Evolutionary conservation across 1,284 basidiomycete genomes (phyloP).

Genomic region (Omphalotus olearius): DNA sequence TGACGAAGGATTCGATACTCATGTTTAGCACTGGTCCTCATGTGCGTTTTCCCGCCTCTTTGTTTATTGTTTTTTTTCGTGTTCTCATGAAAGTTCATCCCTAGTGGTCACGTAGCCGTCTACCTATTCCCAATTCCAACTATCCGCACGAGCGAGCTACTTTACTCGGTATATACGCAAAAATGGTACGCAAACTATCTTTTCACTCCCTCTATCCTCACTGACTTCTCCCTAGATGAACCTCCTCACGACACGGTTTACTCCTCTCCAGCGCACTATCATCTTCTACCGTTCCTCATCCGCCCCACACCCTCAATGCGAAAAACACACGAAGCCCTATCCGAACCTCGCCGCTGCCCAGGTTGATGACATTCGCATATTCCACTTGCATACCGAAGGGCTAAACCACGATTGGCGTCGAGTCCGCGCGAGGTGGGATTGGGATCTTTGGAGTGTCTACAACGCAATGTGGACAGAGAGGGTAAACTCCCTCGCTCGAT

Average conservation of each 20-base stretch:
- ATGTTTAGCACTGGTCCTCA: conserved; percentile 10
- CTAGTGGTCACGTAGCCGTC: conserved; percentile 7
- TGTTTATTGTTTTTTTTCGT: too few relatives aligned
- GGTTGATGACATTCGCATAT: neutral
- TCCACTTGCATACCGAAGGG: neutral
- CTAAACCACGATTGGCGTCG: neutral
- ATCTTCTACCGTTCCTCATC: conserved; percentile 12
- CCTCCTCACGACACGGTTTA: neutral
- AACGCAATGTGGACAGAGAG: conserved; percentile 1
- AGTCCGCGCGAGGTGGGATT: conserved; percentile 8
- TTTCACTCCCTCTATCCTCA: neutral
- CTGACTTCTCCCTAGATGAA: conserved; percentile 1
- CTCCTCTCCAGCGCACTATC: conserved; percentile 3
- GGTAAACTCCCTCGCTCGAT: neutral
- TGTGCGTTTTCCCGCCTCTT: neutral
- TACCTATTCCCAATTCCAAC: too few relatives aligned
- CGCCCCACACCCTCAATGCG: conserved; percentile 8
- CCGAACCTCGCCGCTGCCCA: neutral
- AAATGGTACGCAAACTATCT: too few relatives aligned
- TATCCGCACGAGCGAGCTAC: too few relatives aligned
- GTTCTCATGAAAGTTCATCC: neutral
- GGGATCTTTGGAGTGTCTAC: conserved; percentile 8
- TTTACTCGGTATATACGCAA: too few relatives aligned
- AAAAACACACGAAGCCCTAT: too few relatives aligned
- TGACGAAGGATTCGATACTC: conserved; percentile 9